These are phyloP conservation scores for Vitis hybrid DNA, from an alignment of 177 flowering plant genomes.

Conservation along the genomic window DNA sequence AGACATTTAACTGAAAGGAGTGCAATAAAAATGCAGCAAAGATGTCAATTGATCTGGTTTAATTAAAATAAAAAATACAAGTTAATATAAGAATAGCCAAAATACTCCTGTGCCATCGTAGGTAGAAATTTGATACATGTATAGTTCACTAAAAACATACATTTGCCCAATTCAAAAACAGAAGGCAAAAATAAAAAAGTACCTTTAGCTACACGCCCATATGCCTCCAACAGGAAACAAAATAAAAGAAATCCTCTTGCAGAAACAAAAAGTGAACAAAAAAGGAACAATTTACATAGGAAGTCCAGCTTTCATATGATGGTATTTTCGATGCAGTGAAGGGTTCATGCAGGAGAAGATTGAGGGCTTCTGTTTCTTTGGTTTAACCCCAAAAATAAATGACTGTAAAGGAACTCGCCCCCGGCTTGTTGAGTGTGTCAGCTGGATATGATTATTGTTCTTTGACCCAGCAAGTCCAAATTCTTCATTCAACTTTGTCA, in stretches of 20 bases:
- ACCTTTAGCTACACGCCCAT: not conserved
- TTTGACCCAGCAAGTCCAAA: slow-evolving; percentile 42
- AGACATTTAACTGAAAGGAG: too few relatives aligned
- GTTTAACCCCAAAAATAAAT: slow-evolving; percentile 55
- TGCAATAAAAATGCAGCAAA: too few relatives aligned
- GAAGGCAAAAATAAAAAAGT: too few relatives aligned
- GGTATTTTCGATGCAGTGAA: slow-evolving; percentile 38
- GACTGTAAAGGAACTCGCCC: slow-evolving; percentile 59
- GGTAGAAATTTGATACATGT: not conserved
- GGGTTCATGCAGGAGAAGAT: slow-evolving; percentile 63
- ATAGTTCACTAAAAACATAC: not conserved
- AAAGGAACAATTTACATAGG: slow-evolving; percentile 6
- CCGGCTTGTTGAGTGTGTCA: slow-evolving; percentile 31
- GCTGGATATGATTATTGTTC: slow-evolving; percentile 10
- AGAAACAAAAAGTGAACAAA: not conserved
- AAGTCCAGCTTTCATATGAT: slow-evolving; percentile 24
- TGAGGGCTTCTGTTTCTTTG: slow-evolving; percentile 46
- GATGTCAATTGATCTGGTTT: too few relatives aligned
- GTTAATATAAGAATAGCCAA: not conserved
- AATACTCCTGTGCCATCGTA: not conserved
- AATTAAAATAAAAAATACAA: too few relatives aligned
- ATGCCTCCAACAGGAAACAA: not conserved
- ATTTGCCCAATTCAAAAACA: not conserved
- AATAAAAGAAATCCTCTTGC: not conserved
- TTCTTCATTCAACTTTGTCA: slow-evolving; percentile 45